phyloP scores from a whole-genome alignment of 768 basidiomycete species.

The Scleroderma bovista region DNA sequence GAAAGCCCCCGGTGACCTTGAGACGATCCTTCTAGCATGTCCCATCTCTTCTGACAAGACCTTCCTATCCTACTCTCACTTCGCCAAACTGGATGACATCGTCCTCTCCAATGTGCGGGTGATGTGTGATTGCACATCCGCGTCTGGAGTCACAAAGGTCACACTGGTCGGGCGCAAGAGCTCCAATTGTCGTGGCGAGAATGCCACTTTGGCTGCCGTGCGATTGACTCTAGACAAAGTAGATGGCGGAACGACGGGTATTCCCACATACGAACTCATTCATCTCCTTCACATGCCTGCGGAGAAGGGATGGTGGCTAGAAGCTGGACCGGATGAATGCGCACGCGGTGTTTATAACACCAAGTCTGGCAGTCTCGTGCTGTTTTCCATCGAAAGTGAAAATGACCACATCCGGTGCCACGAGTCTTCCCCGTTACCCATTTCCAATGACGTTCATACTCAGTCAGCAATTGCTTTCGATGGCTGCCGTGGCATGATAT shows the following conservation, averaged over 20 bases:
- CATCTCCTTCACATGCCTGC: background rate
- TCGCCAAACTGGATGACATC: background rate
- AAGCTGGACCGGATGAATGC: slow-evolving; percentile 3
- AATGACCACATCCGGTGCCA: background rate
- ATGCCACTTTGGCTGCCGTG: background rate
- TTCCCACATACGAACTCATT: too few species aligned
- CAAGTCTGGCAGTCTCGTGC: background rate
- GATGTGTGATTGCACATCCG: background rate
- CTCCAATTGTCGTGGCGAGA: background rate
- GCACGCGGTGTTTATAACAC: slow-evolving; percentile 1
- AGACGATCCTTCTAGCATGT: slow-evolving; percentile 1
- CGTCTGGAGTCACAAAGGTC: background rate
- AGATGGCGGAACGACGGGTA: background rate
- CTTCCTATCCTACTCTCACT: background rate
- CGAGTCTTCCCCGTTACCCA: background rate
- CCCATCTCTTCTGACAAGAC: background rate
- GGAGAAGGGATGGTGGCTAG: background rate
- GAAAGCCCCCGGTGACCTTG: background rate
- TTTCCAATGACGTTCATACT: background rate
- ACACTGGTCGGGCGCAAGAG: background rate
- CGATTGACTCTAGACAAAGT: background rate
- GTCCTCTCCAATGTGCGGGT: background rate
- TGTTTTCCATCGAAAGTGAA: slow-evolving; percentile 1
- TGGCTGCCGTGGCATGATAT: slow-evolving; percentile 3
- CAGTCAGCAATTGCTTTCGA: background rate